Evolutionary conservation across 1,284 basidiomycete genomes (phyloP), one percentile per base, ranked within the genome.

Genomic region (Grifola frondosa): DNA sequence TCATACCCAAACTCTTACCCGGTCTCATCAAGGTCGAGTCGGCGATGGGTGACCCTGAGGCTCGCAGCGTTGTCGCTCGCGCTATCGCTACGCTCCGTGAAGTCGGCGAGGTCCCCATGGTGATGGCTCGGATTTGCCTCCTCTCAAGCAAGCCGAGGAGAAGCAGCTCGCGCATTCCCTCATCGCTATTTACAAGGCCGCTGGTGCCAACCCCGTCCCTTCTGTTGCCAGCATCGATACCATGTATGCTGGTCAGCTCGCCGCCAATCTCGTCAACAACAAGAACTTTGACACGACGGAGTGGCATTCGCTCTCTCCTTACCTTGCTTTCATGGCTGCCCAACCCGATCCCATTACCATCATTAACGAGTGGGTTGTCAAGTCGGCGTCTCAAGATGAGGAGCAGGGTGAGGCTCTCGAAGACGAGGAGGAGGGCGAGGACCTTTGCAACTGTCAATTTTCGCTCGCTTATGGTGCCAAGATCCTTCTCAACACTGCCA

Each of bases 391-490:
- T 54, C 86, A 90, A 54, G 88, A 81, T 52, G 76, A 75, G 29
- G 83, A 83, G 8, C 87, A 88, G 6, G 81, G 77, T 16, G 77
- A 81, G 32, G 84, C 75, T 46, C 75, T 73, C 44, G 90, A 92
- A 17, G 93, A 96, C 56, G 94, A 97, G 66, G 95, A 97, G 70
- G 93, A 96, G 72, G 94, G 94, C 56, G 95, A 97, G 71, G 91
- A 96, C 65, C 80, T 97, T 61, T 97, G 94, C 79, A 96, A 97
- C 80, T 95, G 89, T 80, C 92, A 94, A 70, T 97, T 95, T 81
- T 96, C 92, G 46, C 81, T 97, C 50, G 95, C 95, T 49, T 97
- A 97, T 68, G 95, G 94, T 87, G 94, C 94, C 66, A 97, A 97
- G 82, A 97, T 97, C 61, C 71, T 97, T 60, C 84, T 97, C 65